Percentiles rank a stretch among this genome's conserved stretches.
phyloP scores from a whole-genome alignment of 441 rosid species.

The Erodium texanum region DNA sequence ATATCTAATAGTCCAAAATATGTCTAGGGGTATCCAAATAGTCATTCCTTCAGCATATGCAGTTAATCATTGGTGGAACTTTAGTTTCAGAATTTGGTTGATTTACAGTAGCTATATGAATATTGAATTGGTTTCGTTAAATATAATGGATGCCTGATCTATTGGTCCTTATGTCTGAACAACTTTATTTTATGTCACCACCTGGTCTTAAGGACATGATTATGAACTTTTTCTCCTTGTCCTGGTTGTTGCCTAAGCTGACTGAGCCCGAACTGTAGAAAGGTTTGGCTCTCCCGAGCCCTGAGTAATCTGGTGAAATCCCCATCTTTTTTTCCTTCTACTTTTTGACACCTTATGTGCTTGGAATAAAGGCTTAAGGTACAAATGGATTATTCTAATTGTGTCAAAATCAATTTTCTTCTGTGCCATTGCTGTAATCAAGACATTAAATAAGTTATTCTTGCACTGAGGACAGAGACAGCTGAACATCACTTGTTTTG shows the following conservation, averaged over 20 bases:
- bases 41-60: neutral
- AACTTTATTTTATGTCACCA: neutral
- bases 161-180: neutral
- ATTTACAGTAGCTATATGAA: neutral
- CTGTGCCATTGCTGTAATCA: neutral
- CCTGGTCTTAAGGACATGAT: neutral
- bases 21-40: neutral
- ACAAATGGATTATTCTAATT: neutral
- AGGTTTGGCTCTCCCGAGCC: neutral
- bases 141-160: neutral
- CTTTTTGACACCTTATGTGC: neutral
- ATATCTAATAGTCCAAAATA: neutral
- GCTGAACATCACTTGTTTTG: constrained; percentile 7
- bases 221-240: neutral
- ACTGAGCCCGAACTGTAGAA: neutral
- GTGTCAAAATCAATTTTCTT: neutral
- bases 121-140: neutral
- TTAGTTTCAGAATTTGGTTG: neutral
- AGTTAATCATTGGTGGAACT: neutral
- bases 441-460: neutral
- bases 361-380: neutral
- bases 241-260: neutral
- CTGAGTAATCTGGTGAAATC: neutral
- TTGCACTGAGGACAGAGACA: neutral
- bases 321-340: neutral